Base-by-base conservation (phyloP, 331 rosid species). In the Cydonia oblonga region DNA sequence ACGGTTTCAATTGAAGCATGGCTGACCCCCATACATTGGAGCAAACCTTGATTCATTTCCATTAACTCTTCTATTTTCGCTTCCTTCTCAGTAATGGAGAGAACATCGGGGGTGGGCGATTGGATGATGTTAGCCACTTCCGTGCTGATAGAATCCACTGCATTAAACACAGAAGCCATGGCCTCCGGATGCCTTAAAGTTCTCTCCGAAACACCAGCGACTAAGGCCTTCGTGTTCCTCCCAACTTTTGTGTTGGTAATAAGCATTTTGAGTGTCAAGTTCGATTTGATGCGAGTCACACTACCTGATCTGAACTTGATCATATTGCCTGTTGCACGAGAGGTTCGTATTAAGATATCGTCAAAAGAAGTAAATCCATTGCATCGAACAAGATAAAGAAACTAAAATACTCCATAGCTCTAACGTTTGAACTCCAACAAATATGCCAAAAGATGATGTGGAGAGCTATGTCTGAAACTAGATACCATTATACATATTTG, bases 31-130 rank as follows among this genome's bases (percentile, higher is more conserved):
- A 95, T 91, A 77, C 86, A 78, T 77, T 91, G 99, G 69, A 95
- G 99, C 69, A 95, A 81, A 70, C 99, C 99, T 82, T 95, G 97
- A 70, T 91, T 91, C 99, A 95, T 91, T 81, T 95, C 97, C 90
- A 91, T 89, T 66, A 95, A 83, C 72, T 95, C 98, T 72, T 61
- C 91, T 61, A 95, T 77, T 87, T 87, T 91, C 70, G 78, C 90
- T 82, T 95, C 99, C 68, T 87, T 91, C 77, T 82, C 84, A 19
- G 87, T 87, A 44, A 85, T 74, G 35, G 96, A 82, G 69, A 81
- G 71, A 5, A 84, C 93, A 73, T 88, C 93, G 2, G 78, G 79
- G 2, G 86, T 72, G 1, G 87, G 80, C 10, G 96, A 89, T 90
- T 88, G 90, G 49, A 95, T 81, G 81, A 88, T 79, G 52, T 76